phyloP scores from a whole-genome alignment of 129 eudicot species.

The Pittosporum tobira region DNA sequence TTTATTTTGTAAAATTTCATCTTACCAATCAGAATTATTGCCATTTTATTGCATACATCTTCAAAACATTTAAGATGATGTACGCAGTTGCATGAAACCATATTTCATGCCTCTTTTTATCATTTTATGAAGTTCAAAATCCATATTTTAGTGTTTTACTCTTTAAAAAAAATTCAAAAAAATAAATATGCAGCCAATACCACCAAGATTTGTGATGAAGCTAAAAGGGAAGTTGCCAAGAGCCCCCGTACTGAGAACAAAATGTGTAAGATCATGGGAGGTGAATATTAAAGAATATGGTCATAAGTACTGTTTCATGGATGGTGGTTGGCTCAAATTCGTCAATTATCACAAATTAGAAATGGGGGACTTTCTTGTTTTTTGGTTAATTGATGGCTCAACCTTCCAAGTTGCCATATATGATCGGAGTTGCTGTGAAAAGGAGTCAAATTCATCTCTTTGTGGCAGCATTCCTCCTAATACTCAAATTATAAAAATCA shows the following conservation, averaged over 20 bases:
- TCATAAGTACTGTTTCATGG: background rate
- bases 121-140: too few species aligned
- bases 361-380: slow-evolving; percentile 1
- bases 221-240: background rate
- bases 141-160: too few species aligned
- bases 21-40: too few species aligned
- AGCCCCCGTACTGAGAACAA: background rate
- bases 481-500: background rate
- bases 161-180: too few species aligned
- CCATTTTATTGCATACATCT: background rate
- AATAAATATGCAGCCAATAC: slow-evolving; percentile 13
- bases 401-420: slow-evolving; percentile 1
- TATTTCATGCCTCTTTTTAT: too few species aligned
- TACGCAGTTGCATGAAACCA: too few species aligned
- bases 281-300: slow-evolving; percentile 2
- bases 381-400: slow-evolving; percentile 8
- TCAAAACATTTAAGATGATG: too few species aligned
- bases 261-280: background rate
- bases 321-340: slow-evolving; percentile 14
- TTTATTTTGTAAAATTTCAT: too few species aligned
- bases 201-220: slow-evolving; percentile 11
- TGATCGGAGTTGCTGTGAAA: slow-evolving; percentile 1
- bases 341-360: background rate
- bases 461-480: background rate
- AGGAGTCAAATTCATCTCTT: background rate